Percentiles rank a stretch among this genome's conserved stretches.
Conservation (phyloP, 805 yeast species). For the Henningerozyma blattae region DNA sequence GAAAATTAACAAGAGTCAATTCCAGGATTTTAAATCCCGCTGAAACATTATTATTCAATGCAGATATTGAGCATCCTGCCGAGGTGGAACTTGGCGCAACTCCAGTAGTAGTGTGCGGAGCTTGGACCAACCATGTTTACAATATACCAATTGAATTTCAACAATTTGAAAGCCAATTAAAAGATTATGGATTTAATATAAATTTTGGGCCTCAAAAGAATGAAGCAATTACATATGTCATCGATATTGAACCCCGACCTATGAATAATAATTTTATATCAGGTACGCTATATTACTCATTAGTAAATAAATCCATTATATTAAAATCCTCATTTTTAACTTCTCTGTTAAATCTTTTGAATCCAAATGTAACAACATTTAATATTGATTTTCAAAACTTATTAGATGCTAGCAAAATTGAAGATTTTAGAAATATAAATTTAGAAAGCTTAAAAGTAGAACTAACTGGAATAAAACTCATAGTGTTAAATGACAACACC, state of each 20-base stretch:
- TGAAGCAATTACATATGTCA: background rate
- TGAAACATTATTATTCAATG: constrained; percentile 7
- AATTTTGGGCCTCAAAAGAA: background rate
- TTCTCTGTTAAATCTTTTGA: background rate
- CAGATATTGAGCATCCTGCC: background rate
- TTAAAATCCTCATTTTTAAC: background rate
- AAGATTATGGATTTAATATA: background rate
- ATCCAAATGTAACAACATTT: background rate
- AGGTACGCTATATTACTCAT: background rate
- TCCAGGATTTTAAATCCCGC: constrained; percentile 10
- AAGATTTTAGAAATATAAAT: background rate
- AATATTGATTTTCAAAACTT: background rate
- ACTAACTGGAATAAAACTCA: background rate
- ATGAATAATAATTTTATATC: background rate
- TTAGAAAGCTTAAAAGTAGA: background rate
- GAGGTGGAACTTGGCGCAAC: constrained; percentile 13
- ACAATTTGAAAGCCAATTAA: background rate
- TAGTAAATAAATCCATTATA: background rate
- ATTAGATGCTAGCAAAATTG: background rate
- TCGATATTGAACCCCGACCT: background rate
- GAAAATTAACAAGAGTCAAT: constrained; percentile 18
- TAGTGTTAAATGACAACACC: background rate
- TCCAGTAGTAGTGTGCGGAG: constrained; percentile 5
- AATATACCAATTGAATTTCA: background rate
- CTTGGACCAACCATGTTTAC: background rate